Percentiles rank a stretch among this genome's conserved stretches.
phyloP scores from a whole-genome alignment of 768 basidiomycete species.

The Calocybe cyanea region DNA sequence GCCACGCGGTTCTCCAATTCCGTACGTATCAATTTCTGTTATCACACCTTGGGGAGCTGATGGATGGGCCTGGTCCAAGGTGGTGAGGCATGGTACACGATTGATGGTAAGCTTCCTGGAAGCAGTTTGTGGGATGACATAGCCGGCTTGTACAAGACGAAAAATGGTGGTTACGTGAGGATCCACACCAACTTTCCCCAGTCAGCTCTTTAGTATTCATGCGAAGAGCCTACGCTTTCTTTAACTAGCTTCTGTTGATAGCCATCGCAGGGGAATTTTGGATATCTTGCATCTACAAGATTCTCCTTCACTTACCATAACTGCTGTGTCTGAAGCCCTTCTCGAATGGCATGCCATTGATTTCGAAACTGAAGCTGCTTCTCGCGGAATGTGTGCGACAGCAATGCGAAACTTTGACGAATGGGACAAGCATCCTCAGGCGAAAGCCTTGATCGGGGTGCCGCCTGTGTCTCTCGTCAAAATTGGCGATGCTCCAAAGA shows the following conservation, averaged over 20 bases:
- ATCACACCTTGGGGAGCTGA: neutral
- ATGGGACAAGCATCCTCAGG: slow-evolving; percentile 51
- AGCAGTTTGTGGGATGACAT: slow-evolving; percentile 42
- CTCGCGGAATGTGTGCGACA: slow-evolving; percentile 43
- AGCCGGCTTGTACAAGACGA: slow-evolving; percentile 53
- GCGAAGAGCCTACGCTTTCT: neutral
- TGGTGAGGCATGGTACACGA: slow-evolving; percentile 47
- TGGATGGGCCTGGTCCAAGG: slow-evolving; percentile 19
- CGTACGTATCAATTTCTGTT: slow-evolving; percentile 27
- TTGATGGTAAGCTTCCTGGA: slow-evolving; percentile 33
- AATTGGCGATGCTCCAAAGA: slow-evolving; percentile 45
- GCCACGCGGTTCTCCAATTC: slow-evolving; percentile 55
- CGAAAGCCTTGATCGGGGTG: slow-evolving; percentile 30
- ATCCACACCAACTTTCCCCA: slow-evolving; percentile 67
- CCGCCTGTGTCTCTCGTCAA: slow-evolving; percentile 42
- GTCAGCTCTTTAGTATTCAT: slow-evolving; percentile 25
- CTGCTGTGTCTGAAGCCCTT: slow-evolving; percentile 35
- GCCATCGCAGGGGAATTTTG: slow-evolving; percentile 50
- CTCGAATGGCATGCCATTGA: slow-evolving; percentile 37
- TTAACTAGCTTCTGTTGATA: slow-evolving; percentile 15
- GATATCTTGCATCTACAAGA: slow-evolving; percentile 37
- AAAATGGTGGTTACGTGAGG: slow-evolving; percentile 44
- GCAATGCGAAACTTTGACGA: slow-evolving; percentile 44
- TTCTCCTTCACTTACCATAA: slow-evolving; percentile 24
- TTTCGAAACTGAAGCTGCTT: slow-evolving; percentile 45